A percentile compares a stretch with the other conserved stretches of the same genome.
phyloP scores from a whole-genome alignment of 2,329 filamentous ascomycete species.

The Periglandula ipomoeae region DNA sequence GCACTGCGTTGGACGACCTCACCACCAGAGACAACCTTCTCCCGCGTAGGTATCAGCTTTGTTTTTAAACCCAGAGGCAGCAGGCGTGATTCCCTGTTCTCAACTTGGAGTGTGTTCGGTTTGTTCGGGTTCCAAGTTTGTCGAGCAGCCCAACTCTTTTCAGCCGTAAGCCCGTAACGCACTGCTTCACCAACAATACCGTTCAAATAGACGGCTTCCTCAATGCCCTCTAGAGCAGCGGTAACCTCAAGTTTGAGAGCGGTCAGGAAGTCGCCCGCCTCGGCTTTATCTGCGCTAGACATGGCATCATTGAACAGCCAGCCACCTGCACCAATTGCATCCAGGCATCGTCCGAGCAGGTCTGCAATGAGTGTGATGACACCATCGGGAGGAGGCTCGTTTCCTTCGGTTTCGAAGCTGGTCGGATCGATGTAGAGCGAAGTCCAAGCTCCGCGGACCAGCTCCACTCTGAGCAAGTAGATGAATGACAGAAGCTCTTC shows the following conservation, averaged over 20 bases:
- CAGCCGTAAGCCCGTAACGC: constrained; percentile 42
- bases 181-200: constrained; percentile 58
- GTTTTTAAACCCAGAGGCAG: constrained; percentile 68
- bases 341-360: constrained; percentile 63
- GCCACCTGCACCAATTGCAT: constrained; percentile 64
- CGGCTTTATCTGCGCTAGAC: constrained; percentile 38
- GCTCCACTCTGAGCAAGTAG: constrained; percentile 61
- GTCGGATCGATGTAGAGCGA: constrained; percentile 57
- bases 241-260: constrained; percentile 60
- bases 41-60: constrained; percentile 36
- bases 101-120: constrained; percentile 32
- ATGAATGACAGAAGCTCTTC: constrained; percentile 65
- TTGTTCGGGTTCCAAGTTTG: constrained; percentile 26
- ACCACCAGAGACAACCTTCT: constrained; percentile 58
- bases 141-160: constrained; percentile 21
- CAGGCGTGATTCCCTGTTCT: constrained; percentile 37
- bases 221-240: constrained; percentile 61
- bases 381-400: constrained; percentile 48
- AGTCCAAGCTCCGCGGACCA: constrained; percentile 69
- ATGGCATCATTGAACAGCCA: constrained; percentile 59
- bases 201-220: constrained; percentile 57
- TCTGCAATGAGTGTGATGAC: constrained; percentile 63
- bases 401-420: constrained; percentile 31
- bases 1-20: constrained; percentile 60
- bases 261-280: constrained; percentile 54